Percentiles rank a stretch among this genome's conserved stretches.
phyloP scores from a whole-genome alignment of 1,139 yeast species.

The Wickerhamomyces sp. region DNA sequence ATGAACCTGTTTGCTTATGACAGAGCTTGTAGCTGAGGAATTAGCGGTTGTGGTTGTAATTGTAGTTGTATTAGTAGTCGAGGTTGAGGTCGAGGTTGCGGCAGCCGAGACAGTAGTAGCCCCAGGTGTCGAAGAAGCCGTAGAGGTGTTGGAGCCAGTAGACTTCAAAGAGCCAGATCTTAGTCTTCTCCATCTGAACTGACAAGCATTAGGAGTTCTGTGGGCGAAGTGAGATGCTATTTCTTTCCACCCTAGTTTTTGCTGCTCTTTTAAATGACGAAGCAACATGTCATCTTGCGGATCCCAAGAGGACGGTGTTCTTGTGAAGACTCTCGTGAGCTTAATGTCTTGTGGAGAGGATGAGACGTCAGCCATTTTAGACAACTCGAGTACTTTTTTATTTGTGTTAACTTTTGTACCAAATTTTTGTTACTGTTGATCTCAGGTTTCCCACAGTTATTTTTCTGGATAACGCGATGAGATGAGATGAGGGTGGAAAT shows the following conservation, averaged over 20 bases:
- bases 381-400: background rate
- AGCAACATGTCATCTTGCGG: slow-evolving; percentile 65
- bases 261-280: slow-evolving; percentile 66
- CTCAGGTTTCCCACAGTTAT: too few relatives aligned
- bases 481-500: slow-evolving; percentile 8
- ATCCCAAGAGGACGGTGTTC: slow-evolving; percentile 72
- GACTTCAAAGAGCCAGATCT: slow-evolving; percentile 62
- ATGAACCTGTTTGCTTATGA: background rate
- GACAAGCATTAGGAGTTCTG: slow-evolving; percentile 76
- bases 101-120: slow-evolving; percentile 1
- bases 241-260: slow-evolving; percentile 74
- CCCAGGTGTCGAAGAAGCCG: slow-evolving; percentile 8
- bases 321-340: slow-evolving; percentile 23
- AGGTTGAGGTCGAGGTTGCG: background rate
- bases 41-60: background rate
- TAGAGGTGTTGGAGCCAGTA: slow-evolving; percentile 15
- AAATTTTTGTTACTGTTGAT: background rate
- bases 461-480: too few relatives aligned
- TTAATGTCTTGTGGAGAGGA: slow-evolving; percentile 9
- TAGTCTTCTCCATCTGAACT: slow-evolving; percentile 72
- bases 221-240: slow-evolving; percentile 63
- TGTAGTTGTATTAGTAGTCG: background rate
- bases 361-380: slow-evolving; percentile 3
- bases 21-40: too few relatives aligned
- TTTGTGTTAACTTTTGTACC: background rate